These are phyloP conservation scores for Globisporangium ultimum DNA, from an alignment of 352 stramenopile genomes.

Conservation along the genomic window DNA sequence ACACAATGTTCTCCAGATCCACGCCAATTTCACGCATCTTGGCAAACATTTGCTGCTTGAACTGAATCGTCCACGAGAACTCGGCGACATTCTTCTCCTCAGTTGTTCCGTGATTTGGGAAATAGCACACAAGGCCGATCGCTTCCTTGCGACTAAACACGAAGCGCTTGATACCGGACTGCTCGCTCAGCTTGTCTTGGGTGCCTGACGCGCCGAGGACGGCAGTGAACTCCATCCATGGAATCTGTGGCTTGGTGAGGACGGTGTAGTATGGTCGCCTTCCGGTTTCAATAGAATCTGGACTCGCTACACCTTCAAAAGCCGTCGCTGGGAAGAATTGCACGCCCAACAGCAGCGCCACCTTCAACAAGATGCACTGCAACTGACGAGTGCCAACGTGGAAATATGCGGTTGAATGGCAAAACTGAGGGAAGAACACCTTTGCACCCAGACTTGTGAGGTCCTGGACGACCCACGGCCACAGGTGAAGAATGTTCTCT, in stretches of 20 bases:
- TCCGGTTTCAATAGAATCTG: slow-evolving; percentile 48
- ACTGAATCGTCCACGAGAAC: slow-evolving; percentile 86
- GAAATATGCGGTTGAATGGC: slow-evolving; percentile 80
- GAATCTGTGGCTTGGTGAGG: slow-evolving; percentile 70
- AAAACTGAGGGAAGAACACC: slow-evolving; percentile 80
- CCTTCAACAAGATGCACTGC: slow-evolving; percentile 83
- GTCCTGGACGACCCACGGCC: slow-evolving; percentile 81
- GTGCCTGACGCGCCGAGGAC: slow-evolving; percentile 64
- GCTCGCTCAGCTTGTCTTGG: slow-evolving; percentile 60
- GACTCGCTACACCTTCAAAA: slow-evolving; percentile 53
- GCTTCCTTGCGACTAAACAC: slow-evolving; percentile 80
- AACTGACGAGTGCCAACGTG: slow-evolving; percentile 84
- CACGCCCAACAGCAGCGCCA: slow-evolving; percentile 68
- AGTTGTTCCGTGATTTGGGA: slow-evolving; percentile 63
- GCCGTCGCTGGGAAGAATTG: slow-evolving; percentile 59
- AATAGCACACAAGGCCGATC: slow-evolving; percentile 81
- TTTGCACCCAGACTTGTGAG: slow-evolving; percentile 77
- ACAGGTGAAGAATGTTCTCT: slow-evolving; percentile 84
- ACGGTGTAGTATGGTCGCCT: slow-evolving; percentile 71
- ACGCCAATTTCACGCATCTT: slow-evolving; percentile 71
- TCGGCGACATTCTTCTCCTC: slow-evolving; percentile 77
- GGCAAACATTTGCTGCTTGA: slow-evolving; percentile 82
- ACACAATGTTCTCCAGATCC: slow-evolving; percentile 83
- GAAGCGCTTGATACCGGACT: slow-evolving; percentile 72
- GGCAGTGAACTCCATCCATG: slow-evolving; percentile 74